A percentile compares a stretch with the other conserved stretches of the same genome.
Conservation (phyloP, 805 yeast genomes). For the Vanderwaltozyma tropicalis region DNA sequence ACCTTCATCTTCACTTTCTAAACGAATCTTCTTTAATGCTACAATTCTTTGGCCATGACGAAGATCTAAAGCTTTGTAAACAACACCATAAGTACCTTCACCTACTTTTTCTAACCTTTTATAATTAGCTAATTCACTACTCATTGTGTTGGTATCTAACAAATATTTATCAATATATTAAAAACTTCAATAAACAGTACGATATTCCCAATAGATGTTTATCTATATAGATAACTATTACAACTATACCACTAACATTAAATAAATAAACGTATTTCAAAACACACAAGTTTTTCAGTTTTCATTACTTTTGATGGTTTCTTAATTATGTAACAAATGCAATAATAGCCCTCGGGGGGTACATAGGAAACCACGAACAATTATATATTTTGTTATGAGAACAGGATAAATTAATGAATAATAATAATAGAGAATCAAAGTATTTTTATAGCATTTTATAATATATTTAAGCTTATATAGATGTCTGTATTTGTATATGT, state of each 20-base stretch:
- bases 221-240: no score
- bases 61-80: conserved; percentile 84
- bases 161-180: neutral
- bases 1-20: conserved; percentile 90
- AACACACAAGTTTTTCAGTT: no score
- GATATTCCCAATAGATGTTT: no score
- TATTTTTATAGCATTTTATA: neutral
- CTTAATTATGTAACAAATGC: no score
- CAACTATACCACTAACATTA: no score
- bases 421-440: neutral
- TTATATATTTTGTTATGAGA: no score
- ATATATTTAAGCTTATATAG: neutral
- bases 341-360: no score
- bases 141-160: conserved; percentile 20
- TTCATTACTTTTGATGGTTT: no score
- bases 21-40: conserved; percentile 86
- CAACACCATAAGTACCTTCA: conserved; percentile 98
- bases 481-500: neutral
- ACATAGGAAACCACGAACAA: no score
- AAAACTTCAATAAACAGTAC: no score
- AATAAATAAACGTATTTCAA: no score
- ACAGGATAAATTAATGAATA: no score
- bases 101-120: conserved; percentile 94
- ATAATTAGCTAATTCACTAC: conserved; percentile 86
- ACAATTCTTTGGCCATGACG: conserved; percentile 74